phyloP scores from a whole-genome alignment of 169 alveolate species.

The Plasmodium sp. region DNA sequence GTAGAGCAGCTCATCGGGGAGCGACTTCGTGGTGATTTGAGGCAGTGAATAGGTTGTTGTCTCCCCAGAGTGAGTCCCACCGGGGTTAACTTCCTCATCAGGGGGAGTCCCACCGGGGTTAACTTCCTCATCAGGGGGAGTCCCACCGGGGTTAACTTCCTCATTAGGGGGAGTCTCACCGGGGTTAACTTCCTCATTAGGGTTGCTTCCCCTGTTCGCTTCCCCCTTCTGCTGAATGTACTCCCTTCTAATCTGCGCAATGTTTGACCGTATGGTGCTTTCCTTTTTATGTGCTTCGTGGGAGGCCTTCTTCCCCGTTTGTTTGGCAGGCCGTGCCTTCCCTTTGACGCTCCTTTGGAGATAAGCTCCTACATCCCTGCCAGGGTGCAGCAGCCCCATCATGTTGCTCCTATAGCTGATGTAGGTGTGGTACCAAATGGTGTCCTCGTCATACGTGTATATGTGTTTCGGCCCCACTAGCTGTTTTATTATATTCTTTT shows the following conservation, averaged over 20 bases:
- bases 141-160: neutral
- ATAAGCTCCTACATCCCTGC: neutral
- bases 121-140: neutral
- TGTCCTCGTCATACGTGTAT: constrained; percentile 4
- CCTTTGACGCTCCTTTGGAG: constrained; percentile 1
- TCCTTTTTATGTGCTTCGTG: neutral
- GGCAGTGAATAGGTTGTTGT: neutral
- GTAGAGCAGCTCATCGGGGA: neutral
- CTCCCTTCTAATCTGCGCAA: neutral
- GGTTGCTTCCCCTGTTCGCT: neutral
- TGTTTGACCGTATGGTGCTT: neutral
- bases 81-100: neutral
- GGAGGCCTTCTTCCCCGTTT: neutral
- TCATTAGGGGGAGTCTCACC: neutral
- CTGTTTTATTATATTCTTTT: constrained; percentile 13
- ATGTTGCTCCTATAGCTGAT: constrained; percentile 24
- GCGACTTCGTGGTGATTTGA: neutral
- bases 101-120: no score
- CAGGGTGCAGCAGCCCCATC: neutral
- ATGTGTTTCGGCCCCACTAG: neutral
- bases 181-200: neutral
- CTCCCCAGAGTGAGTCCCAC: neutral
- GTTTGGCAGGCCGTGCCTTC: neutral
- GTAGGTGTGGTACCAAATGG: neutral
- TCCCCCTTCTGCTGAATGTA: neutral